phyloP scores from a whole-genome alignment of 441 rosid genomes.

The Raphanus hybrid region DNA sequence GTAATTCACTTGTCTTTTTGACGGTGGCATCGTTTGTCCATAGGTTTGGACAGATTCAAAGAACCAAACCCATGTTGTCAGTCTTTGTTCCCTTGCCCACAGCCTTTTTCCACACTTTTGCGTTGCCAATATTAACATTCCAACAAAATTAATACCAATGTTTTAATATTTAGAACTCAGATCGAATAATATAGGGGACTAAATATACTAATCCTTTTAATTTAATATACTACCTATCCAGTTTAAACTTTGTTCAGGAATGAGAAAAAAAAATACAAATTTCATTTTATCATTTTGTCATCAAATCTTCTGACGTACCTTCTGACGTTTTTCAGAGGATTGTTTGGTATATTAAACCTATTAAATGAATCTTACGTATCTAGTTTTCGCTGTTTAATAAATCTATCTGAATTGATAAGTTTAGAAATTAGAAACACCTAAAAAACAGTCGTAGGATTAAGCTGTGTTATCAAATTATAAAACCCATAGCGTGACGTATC shows the following conservation, averaged over 20 bases:
- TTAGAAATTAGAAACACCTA: background rate
- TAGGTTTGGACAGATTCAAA: constrained; percentile 12
- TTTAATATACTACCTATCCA: constrained; percentile 12
- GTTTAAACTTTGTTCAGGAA: background rate
- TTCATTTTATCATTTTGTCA: constrained; percentile 26
- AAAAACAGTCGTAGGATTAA: background rate
- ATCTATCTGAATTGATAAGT: background rate
- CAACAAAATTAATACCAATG: background rate
- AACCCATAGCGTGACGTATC: constrained; percentile 20
- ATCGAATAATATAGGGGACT: constrained; percentile 2
- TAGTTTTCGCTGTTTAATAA: background rate
- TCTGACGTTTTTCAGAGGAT: constrained; percentile 31
- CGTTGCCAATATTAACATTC: background rate
- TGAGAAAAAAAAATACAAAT: background rate
- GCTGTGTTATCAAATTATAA: constrained; percentile 1
- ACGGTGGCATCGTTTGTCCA: constrained; percentile 27
- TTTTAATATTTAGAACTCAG: constrained; percentile 4
- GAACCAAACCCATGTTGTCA: constrained; percentile 27
- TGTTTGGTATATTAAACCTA: background rate
- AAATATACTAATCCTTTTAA: background rate
- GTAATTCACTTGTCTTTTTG: constrained; percentile 1
- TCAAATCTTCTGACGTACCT: constrained; percentile 34
- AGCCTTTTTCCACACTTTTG: constrained; percentile 16
- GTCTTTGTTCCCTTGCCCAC: constrained; percentile 28
- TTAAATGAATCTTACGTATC: constrained; percentile 17